These are phyloP conservation scores for Alternaria tenuissima DNA, from an alignment of 2,329 filamentous ascomycete species.

Conservation along the genomic window DNA sequence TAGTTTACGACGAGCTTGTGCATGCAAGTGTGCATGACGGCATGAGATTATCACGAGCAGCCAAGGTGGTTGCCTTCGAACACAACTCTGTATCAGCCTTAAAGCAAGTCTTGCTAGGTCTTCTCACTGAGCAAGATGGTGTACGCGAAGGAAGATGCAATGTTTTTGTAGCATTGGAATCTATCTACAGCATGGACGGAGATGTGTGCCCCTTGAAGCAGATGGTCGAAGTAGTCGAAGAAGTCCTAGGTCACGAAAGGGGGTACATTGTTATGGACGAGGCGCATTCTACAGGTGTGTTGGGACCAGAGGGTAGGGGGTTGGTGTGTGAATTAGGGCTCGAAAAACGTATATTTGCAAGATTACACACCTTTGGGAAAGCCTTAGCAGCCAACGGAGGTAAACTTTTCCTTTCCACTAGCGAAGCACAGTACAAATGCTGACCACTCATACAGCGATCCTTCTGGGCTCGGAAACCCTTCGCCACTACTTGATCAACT, in stretches of 20 bases:
- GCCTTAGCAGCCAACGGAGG: constrained; percentile 74
- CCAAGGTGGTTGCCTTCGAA: constrained; percentile 58
- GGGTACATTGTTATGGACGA: constrained; percentile 72
- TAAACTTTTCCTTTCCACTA: constrained; percentile 48
- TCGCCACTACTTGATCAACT: constrained; percentile 49
- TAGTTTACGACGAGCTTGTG: constrained; percentile 76
- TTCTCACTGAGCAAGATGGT: constrained; percentile 30
- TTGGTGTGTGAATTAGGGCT: constrained; percentile 62
- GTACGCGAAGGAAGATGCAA: constrained; percentile 21
- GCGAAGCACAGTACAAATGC: background rate
- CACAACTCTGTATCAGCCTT: constrained; percentile 63
- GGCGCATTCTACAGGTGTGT: constrained; percentile 70
- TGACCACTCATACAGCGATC: constrained; percentile 31
- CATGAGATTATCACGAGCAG: constrained; percentile 70
- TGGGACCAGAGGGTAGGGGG: constrained; percentile 65
- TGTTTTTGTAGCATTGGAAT: constrained; percentile 48
- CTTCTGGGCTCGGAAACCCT: constrained; percentile 42
- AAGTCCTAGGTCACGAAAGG: constrained; percentile 64
- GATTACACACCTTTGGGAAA: constrained; percentile 73
- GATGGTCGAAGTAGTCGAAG: constrained; percentile 66
- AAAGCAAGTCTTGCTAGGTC: constrained; percentile 50
- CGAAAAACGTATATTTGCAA: constrained; percentile 64
- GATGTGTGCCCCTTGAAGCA: constrained; percentile 71
- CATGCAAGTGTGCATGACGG: constrained; percentile 81
- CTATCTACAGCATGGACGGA: constrained; percentile 81